Evolutionary conservation across 805 yeast genomes (phyloP), one percentile per base, ranked within the genome.

Genomic region (Jamesozyma lodderae): DNA sequence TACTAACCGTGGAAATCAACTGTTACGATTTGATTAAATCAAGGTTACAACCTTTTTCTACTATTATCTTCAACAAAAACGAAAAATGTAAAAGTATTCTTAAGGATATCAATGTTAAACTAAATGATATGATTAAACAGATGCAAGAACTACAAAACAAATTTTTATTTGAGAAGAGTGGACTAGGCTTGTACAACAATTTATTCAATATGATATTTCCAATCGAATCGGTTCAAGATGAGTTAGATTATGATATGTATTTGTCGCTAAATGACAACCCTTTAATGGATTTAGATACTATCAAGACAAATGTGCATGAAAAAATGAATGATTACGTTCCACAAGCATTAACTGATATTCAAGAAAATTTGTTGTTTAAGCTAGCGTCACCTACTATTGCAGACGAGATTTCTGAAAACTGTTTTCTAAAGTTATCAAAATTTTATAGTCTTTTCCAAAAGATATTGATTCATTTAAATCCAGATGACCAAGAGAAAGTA

Each of bases 171-270:
- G 59, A 63, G 14, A 71, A 68, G 29, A 72, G 83, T 18, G 73
- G 73, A 0, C 56, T 81, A 23, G 64, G 63, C n/a, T 73, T 79
- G 39, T 75, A 72, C 47, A 75, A 68, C 53, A 81, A 79, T 51
- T 57, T 81, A 35, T 65, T 80, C 41, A 78, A 79, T 49, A 77
- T 81, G 81, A 78, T 82, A n/a, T 77, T 74, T 56, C 80, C 82
- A 11, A 57, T 79, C 15, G 68, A 62, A 17, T 63, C 67, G 23
- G 63, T 68, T 7, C 59, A 65, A 45, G 68, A 66, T 37, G 82
- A 76, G 37, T 75, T 77, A 20, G 72, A 81, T 37, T 75, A 73
- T 22, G 69, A 75, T 17, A 68, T 81, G 52, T 83, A 82, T 55
- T 64, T 75, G 41, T 81, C 88, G 1, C 69, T 80, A 14, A 59